A percentile compares a stretch with the other conserved stretches of the same genome.
Evolutionary conservation across 208 protist genomes (phyloP).

Genomic region (Trypanosoma rangeli): DNA sequence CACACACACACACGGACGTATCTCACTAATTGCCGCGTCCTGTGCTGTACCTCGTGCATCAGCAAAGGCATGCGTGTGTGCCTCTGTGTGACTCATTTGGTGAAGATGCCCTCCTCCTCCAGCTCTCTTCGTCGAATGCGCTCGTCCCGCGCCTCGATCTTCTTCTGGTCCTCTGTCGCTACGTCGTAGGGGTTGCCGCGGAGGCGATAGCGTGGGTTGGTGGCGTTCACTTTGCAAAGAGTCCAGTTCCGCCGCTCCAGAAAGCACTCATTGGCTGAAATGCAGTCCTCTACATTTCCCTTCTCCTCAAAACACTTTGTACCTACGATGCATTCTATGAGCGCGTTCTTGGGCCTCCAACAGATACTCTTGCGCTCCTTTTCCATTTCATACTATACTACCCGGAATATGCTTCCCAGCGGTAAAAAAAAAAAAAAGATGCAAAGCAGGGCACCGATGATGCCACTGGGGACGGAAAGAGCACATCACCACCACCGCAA

Average conservation of each 20-base stretch:
- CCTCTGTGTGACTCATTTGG: conserved; percentile 24
- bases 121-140: conserved; percentile 76
- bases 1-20: too few relatives aligned
- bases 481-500: neutral
- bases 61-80: too few relatives aligned
- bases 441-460: neutral
- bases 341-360: conserved; percentile 85
- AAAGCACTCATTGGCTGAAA: conserved; percentile 80
- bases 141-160: conserved; percentile 84
- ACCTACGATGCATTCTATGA: conserved; percentile 83
- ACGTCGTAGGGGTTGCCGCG: conserved; percentile 89
- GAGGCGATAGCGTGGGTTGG: conserved; percentile 82
- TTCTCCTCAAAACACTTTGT: conserved; percentile 90
- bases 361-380: conserved; percentile 81
- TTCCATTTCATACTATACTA: conserved; percentile 47
- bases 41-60: too few relatives aligned
- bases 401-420: neutral
- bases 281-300: conserved; percentile 72
- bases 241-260: conserved; percentile 86
- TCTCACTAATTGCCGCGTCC: too few relatives aligned
- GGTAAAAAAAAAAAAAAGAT: neutral
- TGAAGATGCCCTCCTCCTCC: conserved; percentile 80
- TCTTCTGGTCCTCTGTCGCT: conserved; percentile 84
- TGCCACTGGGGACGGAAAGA: neutral
- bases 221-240: conserved; percentile 88